Evolutionary conservation across 257 asterid genomes (phyloP).

Genomic region (Penstemon barbatus): DNA sequence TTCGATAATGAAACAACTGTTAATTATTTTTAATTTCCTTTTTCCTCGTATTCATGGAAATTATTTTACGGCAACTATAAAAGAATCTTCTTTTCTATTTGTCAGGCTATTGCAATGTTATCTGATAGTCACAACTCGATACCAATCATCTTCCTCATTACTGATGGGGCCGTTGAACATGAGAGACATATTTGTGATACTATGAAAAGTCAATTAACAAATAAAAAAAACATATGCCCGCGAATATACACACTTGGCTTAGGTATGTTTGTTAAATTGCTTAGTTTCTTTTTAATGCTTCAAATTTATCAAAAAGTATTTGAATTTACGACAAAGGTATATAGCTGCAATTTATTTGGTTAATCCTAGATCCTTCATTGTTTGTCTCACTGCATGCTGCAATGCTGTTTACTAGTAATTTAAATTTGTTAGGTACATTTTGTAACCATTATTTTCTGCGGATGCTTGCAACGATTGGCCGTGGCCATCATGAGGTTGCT

Average conservation of each 20-base stretch:
- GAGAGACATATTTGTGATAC: slow-evolving; percentile 76
- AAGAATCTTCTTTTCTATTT: slow-evolving; percentile 18
- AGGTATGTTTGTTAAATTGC: slow-evolving; percentile 45
- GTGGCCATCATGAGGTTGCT: slow-evolving; percentile 67
- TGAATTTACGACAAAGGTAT: not conserved
- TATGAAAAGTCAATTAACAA: slow-evolving; percentile 49
- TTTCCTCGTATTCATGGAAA: not conserved
- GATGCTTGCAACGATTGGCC: slow-evolving; percentile 75
- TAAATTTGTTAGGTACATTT: slow-evolving; percentile 54
- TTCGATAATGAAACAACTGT: not conserved
- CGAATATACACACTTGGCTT: slow-evolving; percentile 86
- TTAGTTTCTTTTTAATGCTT: not conserved
- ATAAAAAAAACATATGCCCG: slow-evolving; percentile 51
- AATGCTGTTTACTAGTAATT: slow-evolving; percentile 14
- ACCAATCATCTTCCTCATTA: slow-evolving; percentile 73
- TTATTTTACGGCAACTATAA: slow-evolving; percentile 13
- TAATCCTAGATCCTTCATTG: slow-evolving; percentile 4
- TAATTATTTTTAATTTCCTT: not conserved
- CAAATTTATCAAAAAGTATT: not conserved
- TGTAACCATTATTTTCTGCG: slow-evolving; percentile 93
- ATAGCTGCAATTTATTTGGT: not conserved
- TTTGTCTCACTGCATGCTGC: slow-evolving; percentile 23
- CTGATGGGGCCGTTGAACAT: slow-evolving; percentile 93
- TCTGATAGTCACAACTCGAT: slow-evolving; percentile 50
- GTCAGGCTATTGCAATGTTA: slow-evolving; percentile 78